Percentiles rank a stretch among this genome's conserved stretches.
phyloP scores from a whole-genome alignment of 1,284 basidiomycete genomes.

The Neonothopanus nambi region DNA sequence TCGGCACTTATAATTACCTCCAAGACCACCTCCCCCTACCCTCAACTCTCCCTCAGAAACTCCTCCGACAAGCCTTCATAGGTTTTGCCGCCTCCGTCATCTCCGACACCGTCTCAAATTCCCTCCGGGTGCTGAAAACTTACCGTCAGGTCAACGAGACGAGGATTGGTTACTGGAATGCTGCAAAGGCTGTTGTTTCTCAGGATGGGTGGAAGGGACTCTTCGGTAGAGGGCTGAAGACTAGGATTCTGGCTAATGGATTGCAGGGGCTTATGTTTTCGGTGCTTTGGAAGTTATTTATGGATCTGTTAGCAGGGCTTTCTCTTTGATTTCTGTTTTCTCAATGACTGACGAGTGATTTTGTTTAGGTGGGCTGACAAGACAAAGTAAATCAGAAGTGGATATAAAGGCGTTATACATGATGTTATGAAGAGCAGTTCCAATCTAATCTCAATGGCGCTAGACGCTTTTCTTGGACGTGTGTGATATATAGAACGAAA shows the following conservation, averaged over 20 bases:
- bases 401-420: no score
- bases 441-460: no score
- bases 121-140: slow-evolving; percentile 88
- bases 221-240: slow-evolving; percentile 83
- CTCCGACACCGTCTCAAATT: slow-evolving; percentile 85
- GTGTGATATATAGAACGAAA: no score
- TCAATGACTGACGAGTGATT: not conserved
- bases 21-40: slow-evolving; percentile 59
- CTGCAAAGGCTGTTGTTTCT: slow-evolving; percentile 65
- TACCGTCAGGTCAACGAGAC: slow-evolving; percentile 86
- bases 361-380: slow-evolving; percentile 36
- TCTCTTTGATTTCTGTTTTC: not conserved
- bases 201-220: slow-evolving; percentile 67
- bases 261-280: slow-evolving; percentile 85
- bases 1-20: slow-evolving; percentile 84
- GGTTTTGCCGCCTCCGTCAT: slow-evolving; percentile 82
- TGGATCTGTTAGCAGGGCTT: slow-evolving; percentile 67
- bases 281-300: slow-evolving; percentile 82
- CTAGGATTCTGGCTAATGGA: slow-evolving; percentile 82
- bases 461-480: no score
- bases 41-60: slow-evolving; percentile 53
- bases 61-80: slow-evolving; percentile 81
- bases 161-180: slow-evolving; percentile 71
- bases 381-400: slow-evolving; percentile 21
- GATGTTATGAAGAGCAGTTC: no score